Evolutionary conservation across 164 flowering plant species (phyloP), one percentile per base, ranked within the genome.

Genomic region (Berberis thunbergii): DNA sequence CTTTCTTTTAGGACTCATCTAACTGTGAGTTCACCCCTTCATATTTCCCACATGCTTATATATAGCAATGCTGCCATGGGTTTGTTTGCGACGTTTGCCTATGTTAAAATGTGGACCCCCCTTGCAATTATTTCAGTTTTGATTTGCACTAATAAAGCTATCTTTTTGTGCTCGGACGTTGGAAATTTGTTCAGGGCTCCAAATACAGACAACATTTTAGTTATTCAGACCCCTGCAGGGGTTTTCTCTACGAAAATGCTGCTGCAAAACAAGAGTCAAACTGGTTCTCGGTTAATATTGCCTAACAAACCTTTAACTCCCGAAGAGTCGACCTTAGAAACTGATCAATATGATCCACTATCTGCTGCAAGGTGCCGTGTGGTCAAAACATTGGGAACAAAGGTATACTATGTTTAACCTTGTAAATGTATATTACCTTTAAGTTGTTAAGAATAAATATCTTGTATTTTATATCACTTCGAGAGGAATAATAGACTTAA

Each of bases 281-380:
- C 72, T 42, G 96, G 86, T 72, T 83, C 96, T 43, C 79, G 96
- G 75, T 66, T 86, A 54, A 84, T 85, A 70, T 82, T 87, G 54
- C 78, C 97, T 1, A 80, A 64, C 40, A 82, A 81, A 65, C 8
- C 62, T 41, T 73, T 75, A 60, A 66, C 67, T 66, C 78, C 78
- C 58, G 77, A 77, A 53, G 70, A 70, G 42, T 64, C 83, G 9
- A 50, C 67, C 26, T 75, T 26, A 26, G 86, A 87, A 64, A 45
- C 61, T 69, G 69, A 70, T 38, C 82, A 80, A 63, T 41, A 64
- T 72, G 88, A 88, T 45, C 84, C 87, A 57, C 72, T 80, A 45
- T 85, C 99, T 79, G 80, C 96, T 65, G 97, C 97, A 44, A 86
- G 95, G 70, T 89, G 97, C 67, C 87, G 86, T 49, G 61, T 82